These are phyloP conservation scores for Rutidosis leptorrhynchoides DNA, from an alignment of 129 eudicot genomes.

Conservation along the genomic window DNA sequence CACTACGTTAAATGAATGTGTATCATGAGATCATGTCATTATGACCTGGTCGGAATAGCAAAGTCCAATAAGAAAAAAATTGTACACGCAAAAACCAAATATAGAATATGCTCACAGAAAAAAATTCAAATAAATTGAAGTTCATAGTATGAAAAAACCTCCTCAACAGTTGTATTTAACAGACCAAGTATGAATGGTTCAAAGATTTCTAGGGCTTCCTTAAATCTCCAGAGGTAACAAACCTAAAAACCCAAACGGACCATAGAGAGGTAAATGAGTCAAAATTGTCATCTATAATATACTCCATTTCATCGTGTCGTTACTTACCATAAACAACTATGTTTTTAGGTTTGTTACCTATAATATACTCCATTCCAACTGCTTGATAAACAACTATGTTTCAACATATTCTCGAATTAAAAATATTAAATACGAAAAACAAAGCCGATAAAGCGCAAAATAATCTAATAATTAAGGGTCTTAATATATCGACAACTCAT, in stretches of 20 bases:
- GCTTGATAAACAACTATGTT: slow-evolving; percentile 89
- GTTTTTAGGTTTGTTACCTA: no score
- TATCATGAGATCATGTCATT: no score
- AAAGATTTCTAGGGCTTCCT: slow-evolving; percentile 71
- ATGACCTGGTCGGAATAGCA: no score
- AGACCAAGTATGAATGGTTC: slow-evolving; percentile 90
- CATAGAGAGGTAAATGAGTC: background rate
- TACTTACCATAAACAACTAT: slow-evolving; percentile 86
- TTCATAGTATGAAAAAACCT: slow-evolving; percentile 46
- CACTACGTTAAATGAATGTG: no score
- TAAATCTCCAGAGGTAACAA: slow-evolving; percentile 87
- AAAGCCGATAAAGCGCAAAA: slow-evolving; percentile 14
- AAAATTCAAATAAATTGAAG: no score
- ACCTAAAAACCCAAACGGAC: slow-evolving; percentile 51
- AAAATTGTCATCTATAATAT: background rate
- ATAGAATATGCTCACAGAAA: background rate
- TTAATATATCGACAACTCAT: background rate
- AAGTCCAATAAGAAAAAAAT: slow-evolving; percentile 9
- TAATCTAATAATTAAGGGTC: background rate
- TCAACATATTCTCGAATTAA: slow-evolving; percentile 3
- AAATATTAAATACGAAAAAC: slow-evolving; percentile 8
- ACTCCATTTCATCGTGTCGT: slow-evolving; percentile 6
- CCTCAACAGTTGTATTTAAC: slow-evolving; percentile 77
- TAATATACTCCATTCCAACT: slow-evolving; percentile 87
- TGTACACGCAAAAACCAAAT: background rate